Conservation (phyloP, 179 eudicot species). For the Drosera spatulata region DNA sequence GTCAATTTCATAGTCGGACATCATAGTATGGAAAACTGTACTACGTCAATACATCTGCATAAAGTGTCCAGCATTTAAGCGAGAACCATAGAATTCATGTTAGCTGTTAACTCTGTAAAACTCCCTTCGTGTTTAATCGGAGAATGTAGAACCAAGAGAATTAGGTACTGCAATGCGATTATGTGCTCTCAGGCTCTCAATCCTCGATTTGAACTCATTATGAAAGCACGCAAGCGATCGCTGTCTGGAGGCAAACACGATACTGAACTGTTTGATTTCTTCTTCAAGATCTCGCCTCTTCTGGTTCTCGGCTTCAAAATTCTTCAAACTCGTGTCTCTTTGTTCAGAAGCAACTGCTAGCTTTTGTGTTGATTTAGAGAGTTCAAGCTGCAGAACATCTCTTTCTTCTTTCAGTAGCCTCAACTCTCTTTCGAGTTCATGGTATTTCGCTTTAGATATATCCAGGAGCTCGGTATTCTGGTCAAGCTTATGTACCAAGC, state of each 20-base stretch:
- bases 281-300: constrained; percentile 61
- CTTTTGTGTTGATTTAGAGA: constrained; percentile 30
- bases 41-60: too few species aligned
- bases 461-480: constrained; percentile 37
- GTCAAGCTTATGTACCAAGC: constrained; percentile 39
- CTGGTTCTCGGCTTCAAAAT: constrained; percentile 41
- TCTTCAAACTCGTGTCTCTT: constrained; percentile 44
- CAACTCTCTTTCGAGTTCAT: constrained; percentile 48
- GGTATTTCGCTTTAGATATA: constrained; percentile 36
- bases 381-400: constrained; percentile 35
- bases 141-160: constrained; percentile 18
- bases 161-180: constrained; percentile 34
- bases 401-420: constrained; percentile 51
- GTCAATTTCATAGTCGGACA: too few species aligned
- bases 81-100: too few species aligned
- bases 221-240: constrained; percentile 55
- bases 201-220: constrained; percentile 46
- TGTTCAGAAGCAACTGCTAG: constrained; percentile 33
- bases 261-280: constrained; percentile 50
- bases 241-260: constrained; percentile 44
- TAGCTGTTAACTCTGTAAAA: too few species aligned
- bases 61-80: too few species aligned
- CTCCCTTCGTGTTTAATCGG: too few species aligned
- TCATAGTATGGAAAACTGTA: too few species aligned
- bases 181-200: constrained; percentile 33